phyloP scores from a whole-genome alignment of 106 monocot genomes.

The Amphibolis antarctica region DNA sequence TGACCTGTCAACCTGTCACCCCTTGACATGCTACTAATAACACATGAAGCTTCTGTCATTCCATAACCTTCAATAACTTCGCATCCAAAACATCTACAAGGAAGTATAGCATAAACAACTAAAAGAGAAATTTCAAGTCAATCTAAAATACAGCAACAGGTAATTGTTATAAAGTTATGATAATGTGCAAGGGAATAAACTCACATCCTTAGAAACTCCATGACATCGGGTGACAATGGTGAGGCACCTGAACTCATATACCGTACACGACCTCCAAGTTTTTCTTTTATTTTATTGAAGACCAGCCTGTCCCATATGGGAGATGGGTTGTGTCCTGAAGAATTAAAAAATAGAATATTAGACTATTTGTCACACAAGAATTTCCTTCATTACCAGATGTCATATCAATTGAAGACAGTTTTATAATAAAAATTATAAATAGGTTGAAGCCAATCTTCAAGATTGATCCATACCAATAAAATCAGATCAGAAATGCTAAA shows the following conservation, averaged over 20 bases:
- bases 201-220: constrained; percentile 94
- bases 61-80: constrained; percentile 88
- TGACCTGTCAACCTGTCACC: constrained; percentile 74
- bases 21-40: constrained; percentile 52
- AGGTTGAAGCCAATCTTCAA: no score
- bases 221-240: constrained; percentile 80
- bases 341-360: neutral
- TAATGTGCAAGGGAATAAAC: constrained; percentile 4
- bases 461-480: no score
- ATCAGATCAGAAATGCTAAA: no score
- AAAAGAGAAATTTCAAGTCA: neutral
- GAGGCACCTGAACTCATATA: constrained; percentile 90
- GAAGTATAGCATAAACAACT: neutral
- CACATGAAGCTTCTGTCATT: constrained; percentile 97
- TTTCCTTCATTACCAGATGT: neutral
- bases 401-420: neutral
- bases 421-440: neutral
- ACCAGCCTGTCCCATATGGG: constrained; percentile 92
- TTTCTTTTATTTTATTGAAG: constrained; percentile 90
- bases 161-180: neutral
- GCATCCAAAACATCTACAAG: constrained; percentile 80
- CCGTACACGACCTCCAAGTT: constrained; percentile 81
- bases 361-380: neutral
- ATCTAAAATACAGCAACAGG: neutral
- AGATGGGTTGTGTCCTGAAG: constrained; percentile 67